Evolutionary conservation across 495 filamentous ascomycete genomes (phyloP).

Genomic region (Neurospora intermedia): DNA sequence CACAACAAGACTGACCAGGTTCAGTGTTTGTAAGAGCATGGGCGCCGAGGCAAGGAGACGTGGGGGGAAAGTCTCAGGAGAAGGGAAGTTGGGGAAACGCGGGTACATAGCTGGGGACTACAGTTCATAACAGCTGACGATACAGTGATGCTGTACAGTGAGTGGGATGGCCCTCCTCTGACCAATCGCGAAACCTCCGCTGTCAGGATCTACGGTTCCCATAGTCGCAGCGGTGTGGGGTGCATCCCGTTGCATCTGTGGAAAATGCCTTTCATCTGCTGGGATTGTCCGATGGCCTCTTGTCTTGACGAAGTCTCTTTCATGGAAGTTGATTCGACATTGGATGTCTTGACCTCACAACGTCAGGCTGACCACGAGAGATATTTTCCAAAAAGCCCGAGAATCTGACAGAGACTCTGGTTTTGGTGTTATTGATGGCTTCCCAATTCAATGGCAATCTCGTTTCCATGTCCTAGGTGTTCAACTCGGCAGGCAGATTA

Average conservation of each 20-base stretch:
- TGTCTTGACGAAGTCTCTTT: neutral
- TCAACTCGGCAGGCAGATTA: neutral
- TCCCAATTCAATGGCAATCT: neutral
- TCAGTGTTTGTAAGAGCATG: neutral
- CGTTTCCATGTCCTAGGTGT: neutral
- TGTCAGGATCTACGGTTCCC: neutral
- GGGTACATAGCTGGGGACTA: neutral
- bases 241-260: neutral
- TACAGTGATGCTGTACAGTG: neutral
- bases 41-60: neutral
- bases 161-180: neutral
- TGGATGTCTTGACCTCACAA: neutral
- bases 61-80: neutral
- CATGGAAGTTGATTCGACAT: neutral
- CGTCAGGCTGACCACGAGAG: neutral
- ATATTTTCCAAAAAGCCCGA: neutral
- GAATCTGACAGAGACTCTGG: neutral
- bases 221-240: neutral
- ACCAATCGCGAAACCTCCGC: neutral
- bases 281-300: neutral
- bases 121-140: neutral
- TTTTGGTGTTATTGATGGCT: neutral
- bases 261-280: neutral
- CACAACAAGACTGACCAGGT: neutral
- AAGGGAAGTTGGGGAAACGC: neutral